These are phyloP conservation scores for Saccharomycopsis amapae DNA, from an alignment of 805 yeast genomes.

Conservation along the genomic window DNA sequence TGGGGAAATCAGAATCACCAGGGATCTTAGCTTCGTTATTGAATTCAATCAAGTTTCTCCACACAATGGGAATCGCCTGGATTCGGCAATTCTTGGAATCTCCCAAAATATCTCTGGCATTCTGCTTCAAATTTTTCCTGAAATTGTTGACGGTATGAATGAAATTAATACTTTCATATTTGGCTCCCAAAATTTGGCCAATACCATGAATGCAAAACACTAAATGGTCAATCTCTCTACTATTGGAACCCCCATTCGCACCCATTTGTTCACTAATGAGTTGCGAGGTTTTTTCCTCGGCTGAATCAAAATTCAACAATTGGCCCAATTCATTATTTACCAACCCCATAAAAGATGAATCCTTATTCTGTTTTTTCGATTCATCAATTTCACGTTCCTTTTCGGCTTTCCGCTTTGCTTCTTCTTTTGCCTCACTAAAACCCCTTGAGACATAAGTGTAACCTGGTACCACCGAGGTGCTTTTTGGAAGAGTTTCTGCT, in stretches of 20 bases:
- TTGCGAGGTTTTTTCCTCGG: neutral
- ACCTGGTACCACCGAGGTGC: constrained; percentile 10
- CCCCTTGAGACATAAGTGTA: constrained; percentile 13
- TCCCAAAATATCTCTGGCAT: constrained; percentile 38
- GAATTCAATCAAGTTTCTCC: constrained; percentile 78
- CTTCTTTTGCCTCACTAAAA: neutral
- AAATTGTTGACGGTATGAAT: constrained; percentile 73
- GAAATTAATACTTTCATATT: constrained; percentile 76
- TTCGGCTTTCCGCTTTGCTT: neutral
- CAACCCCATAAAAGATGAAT: neutral
- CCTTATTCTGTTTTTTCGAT: no score
- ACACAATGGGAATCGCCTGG: constrained; percentile 84
- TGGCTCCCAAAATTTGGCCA: constrained; percentile 79
- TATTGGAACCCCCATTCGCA: constrained; percentile 31
- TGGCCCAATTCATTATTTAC: neutral
- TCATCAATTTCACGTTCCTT: no score
- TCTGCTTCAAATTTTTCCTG: constrained; percentile 47
- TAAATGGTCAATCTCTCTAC: constrained; percentile 45
- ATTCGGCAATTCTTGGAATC: constrained; percentile 50
- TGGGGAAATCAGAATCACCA: constrained; percentile 38
- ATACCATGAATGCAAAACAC: constrained; percentile 92
- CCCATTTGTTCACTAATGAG: neutral
- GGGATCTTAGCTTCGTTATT: constrained; percentile 24
- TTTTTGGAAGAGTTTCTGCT: constrained; percentile 12
- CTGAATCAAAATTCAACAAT: constrained; percentile 26